Base-by-base conservation (phyloP, 2,329 filamentous ascomycete species). In the Cercospora sp. region DNA sequence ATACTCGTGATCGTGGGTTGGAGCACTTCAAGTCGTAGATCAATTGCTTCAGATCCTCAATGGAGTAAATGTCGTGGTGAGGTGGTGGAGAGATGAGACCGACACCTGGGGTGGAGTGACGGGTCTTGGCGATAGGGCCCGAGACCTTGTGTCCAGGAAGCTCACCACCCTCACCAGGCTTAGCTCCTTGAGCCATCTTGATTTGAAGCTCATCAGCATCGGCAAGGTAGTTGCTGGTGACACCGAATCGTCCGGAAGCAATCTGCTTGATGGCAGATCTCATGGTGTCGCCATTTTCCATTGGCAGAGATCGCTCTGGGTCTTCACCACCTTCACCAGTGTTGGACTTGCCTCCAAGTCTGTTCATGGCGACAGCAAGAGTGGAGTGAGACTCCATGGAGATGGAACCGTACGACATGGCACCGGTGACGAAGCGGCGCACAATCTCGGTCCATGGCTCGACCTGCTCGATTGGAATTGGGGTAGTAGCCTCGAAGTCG, bases 391-490 rank as follows among this genome's bases (percentile, higher is more conserved):
- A 94, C 80, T 98, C 94, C 93, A 97, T 97, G 5, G 94, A 97
- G 76, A 98, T 98, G 48, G 94, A 97, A 59, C 94, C 94, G 78
- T 98, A 98, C 2, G 94, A 98, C 94, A 98, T 98, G 74, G 94
- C 94, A 79, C 94, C 94, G 45, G 94, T 97, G 75, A 94, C 95
- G 84, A 97, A 97, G 71, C 94, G 91, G 72, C 94, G 91, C 57
- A 97, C 94, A 75, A 98, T 97, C 76, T 97, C 94, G 3, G 94
- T 97, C 94, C 94, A 98, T 20, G 94, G 93, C 83, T 98, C 94
- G 67, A 98, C 94, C 81, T 97, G 94, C 74, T 97, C 94, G 73
- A 98, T 97, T 5, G 94, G 93, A 28, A 98, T 92, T 0, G 94
- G 89, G 16, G 86, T 88, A 73, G 89, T 86, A 73, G 95, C 91